Base-by-base conservation (phyloP, 371 early-diverging fungal genomes). In the Mucor indicus region DNA sequence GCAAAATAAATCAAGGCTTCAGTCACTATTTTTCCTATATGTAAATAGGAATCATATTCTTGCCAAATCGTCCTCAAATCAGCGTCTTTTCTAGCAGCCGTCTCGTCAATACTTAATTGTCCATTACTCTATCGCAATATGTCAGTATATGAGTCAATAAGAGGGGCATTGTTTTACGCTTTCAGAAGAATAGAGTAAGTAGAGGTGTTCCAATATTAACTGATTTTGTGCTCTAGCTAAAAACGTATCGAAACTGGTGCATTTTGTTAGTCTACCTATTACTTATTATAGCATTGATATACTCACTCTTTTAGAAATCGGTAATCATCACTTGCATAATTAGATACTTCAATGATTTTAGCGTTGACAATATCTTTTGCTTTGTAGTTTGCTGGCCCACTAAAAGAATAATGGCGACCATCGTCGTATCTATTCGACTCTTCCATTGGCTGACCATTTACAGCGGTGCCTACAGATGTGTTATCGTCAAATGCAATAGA, bases 221-320 rank as follows among this genome's bases (percentile, higher is more conserved):
- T 50, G 54, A 38, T 60, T 49, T 38, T 55, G 60, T 4, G 47
- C 43, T 54, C 49, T 29, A 25, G 60, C 60, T 47, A 60, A 38
- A 47, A 60, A 60, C 7, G 20, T 31, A 30, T 60, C 60, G 15
- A 60, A 60, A 27, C 60, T 60, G 24, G 33, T 15, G n/a, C 4
- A 12, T 13, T 15, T 36, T 17, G 19, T 50, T 10, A 8, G 1
- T 17, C 9, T 31, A 25, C 16, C 15, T 23, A 15, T 25, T 12
- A 33, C 6, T 4, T n/a, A 10, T 10, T 12, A 10, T n/a, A 2
- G 38, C 13, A 7, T 6, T 36, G 38, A 30, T 31, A 29, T 13
- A 15, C 42, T 42, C 50, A 72, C 72, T 38, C 53, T 48, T 50
- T 49, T 16, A 72, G 9, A 13, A 68, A 49, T 13, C 60, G 57